These are phyloP conservation scores for Trichomonascaceae sp. DNA, from an alignment of 1,139 yeast genomes.

Conservation along the genomic window DNA sequence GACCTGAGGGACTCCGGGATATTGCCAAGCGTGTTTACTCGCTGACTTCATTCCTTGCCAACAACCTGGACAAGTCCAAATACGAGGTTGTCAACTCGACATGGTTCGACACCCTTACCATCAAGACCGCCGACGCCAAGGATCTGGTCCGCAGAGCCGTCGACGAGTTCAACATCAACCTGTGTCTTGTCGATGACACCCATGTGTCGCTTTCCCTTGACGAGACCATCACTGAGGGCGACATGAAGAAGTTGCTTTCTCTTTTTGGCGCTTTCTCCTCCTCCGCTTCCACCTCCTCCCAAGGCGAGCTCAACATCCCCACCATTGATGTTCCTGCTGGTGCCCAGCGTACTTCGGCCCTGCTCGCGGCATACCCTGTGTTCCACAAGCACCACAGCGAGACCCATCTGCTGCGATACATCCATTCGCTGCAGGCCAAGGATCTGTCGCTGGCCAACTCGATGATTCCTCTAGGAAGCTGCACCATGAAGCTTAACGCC, in stretches of 20 bases:
- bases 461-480: conserved; percentile 94
- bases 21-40: conserved; percentile 75
- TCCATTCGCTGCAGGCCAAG: conserved; percentile 72
- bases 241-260: conserved; percentile 43
- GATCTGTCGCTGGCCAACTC: conserved; percentile 90
- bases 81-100: conserved; percentile 36
- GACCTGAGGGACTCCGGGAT: conserved; percentile 73
- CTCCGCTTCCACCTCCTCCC: conserved; percentile 9
- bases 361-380: conserved; percentile 57
- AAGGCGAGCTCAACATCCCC: conserved; percentile 5
- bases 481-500: conserved; percentile 94
- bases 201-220: conserved; percentile 70
- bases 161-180: conserved; percentile 50
- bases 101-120: conserved; percentile 84
- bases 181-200: conserved; percentile 51
- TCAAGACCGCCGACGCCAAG: conserved; percentile 38
- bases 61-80: conserved; percentile 28
- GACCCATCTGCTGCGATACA: conserved; percentile 84
- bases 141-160: conserved; percentile 47
- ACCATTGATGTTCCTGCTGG: conserved; percentile 33
- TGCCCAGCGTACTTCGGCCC: conserved; percentile 41
- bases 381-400: conserved; percentile 86
- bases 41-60: conserved; percentile 59
- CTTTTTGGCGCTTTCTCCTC: conserved; percentile 28
- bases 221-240: conserved; percentile 64